Conservation (phyloP, 2,329 filamentous ascomycete species). For the Pyrenophora teres region DNA sequence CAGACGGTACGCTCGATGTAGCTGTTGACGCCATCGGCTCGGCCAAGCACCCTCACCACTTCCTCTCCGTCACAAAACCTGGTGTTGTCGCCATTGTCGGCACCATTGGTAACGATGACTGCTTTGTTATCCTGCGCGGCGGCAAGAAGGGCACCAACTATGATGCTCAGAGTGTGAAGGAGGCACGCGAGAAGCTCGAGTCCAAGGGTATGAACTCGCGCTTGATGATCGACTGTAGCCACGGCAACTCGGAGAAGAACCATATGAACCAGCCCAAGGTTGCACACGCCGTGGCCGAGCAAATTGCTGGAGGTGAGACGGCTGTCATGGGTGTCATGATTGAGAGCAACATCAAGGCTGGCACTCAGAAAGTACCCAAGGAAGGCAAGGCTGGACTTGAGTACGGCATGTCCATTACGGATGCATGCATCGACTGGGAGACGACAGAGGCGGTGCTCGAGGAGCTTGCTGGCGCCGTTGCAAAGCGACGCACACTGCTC, state of each 20-base stretch:
- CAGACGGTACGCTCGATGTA: constrained; percentile 85
- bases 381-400: constrained; percentile 85
- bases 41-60: constrained; percentile 90
- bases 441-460: constrained; percentile 82
- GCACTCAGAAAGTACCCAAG: constrained; percentile 86
- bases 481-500: constrained; percentile 66
- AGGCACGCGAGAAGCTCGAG: constrained; percentile 77
- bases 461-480: constrained; percentile 77
- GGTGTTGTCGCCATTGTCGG: constrained; percentile 94
- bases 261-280: constrained; percentile 98
- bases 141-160: constrained; percentile 95
- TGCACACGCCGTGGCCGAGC: constrained; percentile 76
- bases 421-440: constrained; percentile 95
- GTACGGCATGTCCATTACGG: constrained; percentile 95
- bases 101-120: constrained; percentile 93
- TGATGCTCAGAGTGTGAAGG: constrained; percentile 80
- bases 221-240: constrained; percentile 97
- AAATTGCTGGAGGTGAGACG: constrained; percentile 82
- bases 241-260: constrained; percentile 94
- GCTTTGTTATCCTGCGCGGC: constrained; percentile 93
- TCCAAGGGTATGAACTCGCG: constrained; percentile 75
- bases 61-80: constrained; percentile 95
- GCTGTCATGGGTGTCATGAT: constrained; percentile 98
- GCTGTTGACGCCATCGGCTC: constrained; percentile 96
- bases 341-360: constrained; percentile 95